Base-by-base conservation (phyloP, 2,329 filamentous ascomycete species). In the Stachybotrys echinatus region DNA sequence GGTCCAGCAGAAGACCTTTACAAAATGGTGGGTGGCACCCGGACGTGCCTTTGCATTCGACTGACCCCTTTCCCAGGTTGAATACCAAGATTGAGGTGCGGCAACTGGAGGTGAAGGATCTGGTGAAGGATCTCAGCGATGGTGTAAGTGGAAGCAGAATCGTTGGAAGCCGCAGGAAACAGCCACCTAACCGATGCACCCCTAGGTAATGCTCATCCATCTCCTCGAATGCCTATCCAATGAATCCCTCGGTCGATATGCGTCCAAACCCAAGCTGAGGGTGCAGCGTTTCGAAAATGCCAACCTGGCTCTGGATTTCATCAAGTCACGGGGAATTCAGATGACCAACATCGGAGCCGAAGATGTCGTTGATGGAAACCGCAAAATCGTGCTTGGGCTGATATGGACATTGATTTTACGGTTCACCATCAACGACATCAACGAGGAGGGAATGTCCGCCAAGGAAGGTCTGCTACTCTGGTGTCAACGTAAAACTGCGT, bases 371-470 rank as follows among this genome's bases (percentile, higher is more conserved):
- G 92, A 99, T 68, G 94, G 94, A 34, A 99, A 97, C 69, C 83
- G 88, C 59, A 99, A 97, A 77, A 96, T 99, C 64, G 95, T 97
- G 52, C 78, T 99, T 23, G 94, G 94, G 23, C 77, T 99, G 60
- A 96, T 99, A 70, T 99, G 94, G 94, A 99, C 92, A 6, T 78
- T 99, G 55, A 99, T 99, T 85, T 76, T 96, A 58, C 83, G 94
- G 47, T 99, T 99, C 69, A 99, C 94, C 59, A 99, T 99, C 67
- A 96, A 87, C 68, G 94, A 99, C 70, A 99, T 99, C 74, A 97
- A 95, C 67, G 88, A 92, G 69, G 94, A 96, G 76, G 94, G 94
- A 57, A 87, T 97, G 83, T 96, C 92, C 48, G 94, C 94, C 51
- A 96, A 97, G 70, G 94, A 97, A 67, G 94, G 94, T 55, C 74